A percentile compares a stretch with the other conserved stretches of the same genome.
These are phyloP conservation scores for Stephania yunnanensis DNA, from an alignment of 164 flowering plant species.

Conservation along the genomic window DNA sequence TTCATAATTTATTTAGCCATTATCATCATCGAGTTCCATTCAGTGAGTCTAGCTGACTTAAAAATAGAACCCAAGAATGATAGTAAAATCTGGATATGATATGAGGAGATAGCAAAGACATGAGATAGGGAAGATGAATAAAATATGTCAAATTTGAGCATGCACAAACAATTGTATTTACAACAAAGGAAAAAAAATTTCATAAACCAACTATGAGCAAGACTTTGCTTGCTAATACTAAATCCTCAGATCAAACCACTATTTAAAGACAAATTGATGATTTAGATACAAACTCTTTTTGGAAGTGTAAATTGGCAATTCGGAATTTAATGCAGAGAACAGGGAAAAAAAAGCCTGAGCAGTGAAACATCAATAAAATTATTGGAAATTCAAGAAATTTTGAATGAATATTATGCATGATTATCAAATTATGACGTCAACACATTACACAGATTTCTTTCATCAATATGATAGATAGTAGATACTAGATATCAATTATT, in stretches of 20 bases:
- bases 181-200: background rate
- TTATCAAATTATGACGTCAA: background rate
- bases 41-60: background rate
- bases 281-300: background rate
- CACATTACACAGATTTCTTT: background rate
- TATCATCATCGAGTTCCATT: background rate
- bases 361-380: background rate
- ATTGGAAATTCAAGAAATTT: background rate
- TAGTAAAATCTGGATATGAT: background rate
- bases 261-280: background rate
- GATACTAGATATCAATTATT: background rate
- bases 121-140: background rate
- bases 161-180: background rate
- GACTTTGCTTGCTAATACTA: background rate
- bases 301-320: background rate
- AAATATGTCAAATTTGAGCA: background rate
- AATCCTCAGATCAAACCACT: background rate
- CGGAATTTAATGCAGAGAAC: background rate
- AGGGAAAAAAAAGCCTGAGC: background rate
- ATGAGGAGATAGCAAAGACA: background rate
- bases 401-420: background rate
- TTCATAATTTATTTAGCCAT: background rate
- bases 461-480: background rate
- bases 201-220: background rate
- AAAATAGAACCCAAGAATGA: background rate